A percentile compares a stretch with the other conserved stretches of the same genome.
Evolutionary conservation across 495 filamentous ascomycete species (phyloP).

Genomic region (Penicilliopsis zonata): DNA sequence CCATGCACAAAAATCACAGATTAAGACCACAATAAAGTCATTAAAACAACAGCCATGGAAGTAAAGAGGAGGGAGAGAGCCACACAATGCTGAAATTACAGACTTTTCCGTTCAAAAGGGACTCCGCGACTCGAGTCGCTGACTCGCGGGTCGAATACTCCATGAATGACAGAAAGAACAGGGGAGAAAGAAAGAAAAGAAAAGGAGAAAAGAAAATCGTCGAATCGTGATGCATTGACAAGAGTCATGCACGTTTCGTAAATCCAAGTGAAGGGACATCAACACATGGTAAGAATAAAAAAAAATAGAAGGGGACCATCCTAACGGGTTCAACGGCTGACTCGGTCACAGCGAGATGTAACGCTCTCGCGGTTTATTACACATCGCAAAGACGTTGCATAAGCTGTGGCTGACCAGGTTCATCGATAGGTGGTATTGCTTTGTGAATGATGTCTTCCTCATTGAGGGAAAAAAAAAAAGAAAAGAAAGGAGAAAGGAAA

Average conservation of each 20-base stretch:
- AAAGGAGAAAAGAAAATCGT: constrained; percentile 9
- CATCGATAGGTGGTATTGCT: not conserved
- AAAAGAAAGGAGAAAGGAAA: constrained; percentile 1
- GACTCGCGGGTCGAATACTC: too few species aligned
- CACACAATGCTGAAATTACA: too few species aligned
- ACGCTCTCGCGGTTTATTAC: constrained; percentile 30
- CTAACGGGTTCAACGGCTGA: too few species aligned
- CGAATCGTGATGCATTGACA: constrained; percentile 15
- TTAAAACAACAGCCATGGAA: too few species aligned
- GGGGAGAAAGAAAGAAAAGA: constrained; percentile 9
- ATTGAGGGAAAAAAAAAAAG: too few species aligned
- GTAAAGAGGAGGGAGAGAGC: too few species aligned
- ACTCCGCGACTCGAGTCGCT: too few species aligned
- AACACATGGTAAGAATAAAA: too few species aligned
- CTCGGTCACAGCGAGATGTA: not conserved
- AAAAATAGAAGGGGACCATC: too few species aligned
- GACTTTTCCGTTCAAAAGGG: too few species aligned
- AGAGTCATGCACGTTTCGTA: constrained; percentile 2
- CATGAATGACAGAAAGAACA: constrained; percentile 1
- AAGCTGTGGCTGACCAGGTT: not conserved
- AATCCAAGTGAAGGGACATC: constrained; percentile 2
- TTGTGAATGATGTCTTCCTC: not conserved
- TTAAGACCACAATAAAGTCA: too few species aligned
- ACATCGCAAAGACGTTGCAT: constrained; percentile 23
- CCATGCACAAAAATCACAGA: too few species aligned